phyloP scores from a whole-genome alignment of 441 rosid species.

The Pelargonium cotyledonis region DNA sequence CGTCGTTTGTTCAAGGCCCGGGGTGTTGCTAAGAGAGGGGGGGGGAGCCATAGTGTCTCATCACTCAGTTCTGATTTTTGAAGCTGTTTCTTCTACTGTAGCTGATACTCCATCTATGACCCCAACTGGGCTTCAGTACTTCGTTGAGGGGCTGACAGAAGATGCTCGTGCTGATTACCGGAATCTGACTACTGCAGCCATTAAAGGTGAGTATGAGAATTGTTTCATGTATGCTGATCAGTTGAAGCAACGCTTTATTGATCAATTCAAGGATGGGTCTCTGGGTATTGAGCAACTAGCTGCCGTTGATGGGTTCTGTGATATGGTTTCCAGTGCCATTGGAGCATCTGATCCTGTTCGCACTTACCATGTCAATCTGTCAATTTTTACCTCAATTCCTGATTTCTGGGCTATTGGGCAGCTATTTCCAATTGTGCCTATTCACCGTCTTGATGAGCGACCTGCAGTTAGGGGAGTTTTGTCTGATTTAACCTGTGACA shows the following conservation, averaged over 20 bases:
- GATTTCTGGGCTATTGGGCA: conserved; percentile 98
- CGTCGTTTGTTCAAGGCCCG: too few relatives aligned
- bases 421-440: conserved; percentile 85
- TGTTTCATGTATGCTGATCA: conserved; percentile 64
- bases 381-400: conserved; percentile 90
- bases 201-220: conserved; percentile 58
- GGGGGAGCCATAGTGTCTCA: conserved; percentile 93
- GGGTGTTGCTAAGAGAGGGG: too few relatives aligned
- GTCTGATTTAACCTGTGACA: conserved; percentile 91
- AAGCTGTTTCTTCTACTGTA: conserved; percentile 55
- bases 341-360: conserved; percentile 54
- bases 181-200: conserved; percentile 43
- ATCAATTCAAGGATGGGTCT: conserved; percentile 73
- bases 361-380: conserved; percentile 77
- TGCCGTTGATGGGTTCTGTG: conserved; percentile 83
- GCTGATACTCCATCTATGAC: conserved; percentile 25
- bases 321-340: conserved; percentile 46
- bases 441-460: conserved; percentile 71
- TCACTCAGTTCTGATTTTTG: conserved; percentile 76
- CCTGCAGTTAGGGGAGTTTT: conserved; percentile 66
- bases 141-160: conserved; percentile 29
- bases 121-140: conserved; percentile 3
- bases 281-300: conserved; percentile 77
- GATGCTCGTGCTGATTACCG: conserved; percentile 52
- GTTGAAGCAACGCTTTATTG: conserved; percentile 75